These are phyloP conservation scores for Picochlorum sp. DNA, from an alignment of 139 green algal genomes.

Conservation along the genomic window DNA sequence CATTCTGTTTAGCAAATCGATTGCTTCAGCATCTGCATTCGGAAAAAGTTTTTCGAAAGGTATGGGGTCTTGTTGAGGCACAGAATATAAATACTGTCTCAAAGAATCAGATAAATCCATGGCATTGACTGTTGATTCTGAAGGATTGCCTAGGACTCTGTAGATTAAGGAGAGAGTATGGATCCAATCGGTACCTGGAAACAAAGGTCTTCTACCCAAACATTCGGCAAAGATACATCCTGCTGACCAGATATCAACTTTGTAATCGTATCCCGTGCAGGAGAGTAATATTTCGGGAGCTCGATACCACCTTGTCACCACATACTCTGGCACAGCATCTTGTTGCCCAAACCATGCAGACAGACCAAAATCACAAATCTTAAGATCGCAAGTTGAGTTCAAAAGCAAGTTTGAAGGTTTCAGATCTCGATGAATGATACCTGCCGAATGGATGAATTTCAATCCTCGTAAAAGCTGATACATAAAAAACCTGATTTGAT, in stretches of 20 bases:
- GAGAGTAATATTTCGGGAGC: slow-evolving; percentile 88
- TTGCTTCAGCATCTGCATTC: slow-evolving; percentile 46
- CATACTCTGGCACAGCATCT: slow-evolving; percentile 71
- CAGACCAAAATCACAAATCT: slow-evolving; percentile 97
- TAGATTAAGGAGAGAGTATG: slow-evolving; percentile 88
- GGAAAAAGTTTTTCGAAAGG: slow-evolving; percentile 49
- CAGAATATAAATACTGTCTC: slow-evolving; percentile 14
- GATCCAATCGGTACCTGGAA: slow-evolving; percentile 84
- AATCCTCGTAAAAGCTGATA: slow-evolving; percentile 77
- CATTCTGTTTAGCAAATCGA: slow-evolving; percentile 82
- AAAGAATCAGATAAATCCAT: slow-evolving; percentile 13
- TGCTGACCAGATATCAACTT: slow-evolving; percentile 63
- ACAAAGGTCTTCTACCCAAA: slow-evolving; percentile 55
- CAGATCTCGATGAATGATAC: slow-evolving; percentile 32
- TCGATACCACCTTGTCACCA: slow-evolving; percentile 93
- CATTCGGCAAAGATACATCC: slow-evolving; percentile 34
- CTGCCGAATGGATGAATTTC: slow-evolving; percentile 26
- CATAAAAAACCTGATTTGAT: slow-evolving; percentile 96
- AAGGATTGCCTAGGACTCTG: slow-evolving; percentile 45
- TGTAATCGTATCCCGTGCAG: slow-evolving; percentile 62
- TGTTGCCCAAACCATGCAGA: slow-evolving; percentile 9
- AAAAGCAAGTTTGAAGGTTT: slow-evolving; percentile 40
- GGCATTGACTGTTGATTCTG: not conserved
- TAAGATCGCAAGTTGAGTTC: slow-evolving; percentile 88
- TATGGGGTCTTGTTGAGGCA: slow-evolving; percentile 17